Conservation (phyloP, 129 eudicot genomes). For the Helianthus tuberosus region DNA sequence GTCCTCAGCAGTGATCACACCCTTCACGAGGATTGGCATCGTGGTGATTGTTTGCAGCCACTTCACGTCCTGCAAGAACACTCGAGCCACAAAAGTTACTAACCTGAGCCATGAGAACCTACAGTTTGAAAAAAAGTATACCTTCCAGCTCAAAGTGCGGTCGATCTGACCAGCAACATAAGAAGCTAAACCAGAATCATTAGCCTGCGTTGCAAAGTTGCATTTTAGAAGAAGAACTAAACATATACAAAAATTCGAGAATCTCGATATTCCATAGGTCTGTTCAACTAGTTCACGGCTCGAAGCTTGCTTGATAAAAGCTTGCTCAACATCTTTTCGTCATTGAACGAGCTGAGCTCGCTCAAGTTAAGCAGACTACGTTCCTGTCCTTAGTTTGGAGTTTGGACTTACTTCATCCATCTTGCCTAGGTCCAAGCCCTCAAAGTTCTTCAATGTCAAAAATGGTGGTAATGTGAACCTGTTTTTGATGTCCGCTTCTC, state of each 20-base stretch:
- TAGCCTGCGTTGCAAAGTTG: constrained; percentile 51
- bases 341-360: too few relatives aligned
- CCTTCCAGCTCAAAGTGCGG: constrained; percentile 98
- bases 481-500: constrained; percentile 97
- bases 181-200: constrained; percentile 91
- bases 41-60: constrained; percentile 93
- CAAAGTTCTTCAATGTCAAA: constrained; percentile 94
- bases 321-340: too few relatives aligned
- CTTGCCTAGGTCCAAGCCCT: constrained; percentile 93
- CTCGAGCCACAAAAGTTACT: not conserved
- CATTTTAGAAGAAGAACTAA: constrained; percentile 11
- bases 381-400: not conserved
- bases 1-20: constrained; percentile 96
- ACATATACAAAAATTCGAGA: not conserved
- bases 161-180: constrained; percentile 98
- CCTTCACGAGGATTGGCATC: constrained; percentile 94
- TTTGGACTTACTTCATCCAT: constrained; percentile 79
- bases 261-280: not conserved
- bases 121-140: constrained; percentile 14
- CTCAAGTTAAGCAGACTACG: too few relatives aligned
- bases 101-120: not conserved
- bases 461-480: constrained; percentile 77
- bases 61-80: constrained; percentile 67
- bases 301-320: too few relatives aligned
- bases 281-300: too few relatives aligned